Evolutionary conservation across 352 stramenopile species (phyloP), one percentile per base, ranked within the genome.

Genomic region (Blastocystis sp.): DNA sequence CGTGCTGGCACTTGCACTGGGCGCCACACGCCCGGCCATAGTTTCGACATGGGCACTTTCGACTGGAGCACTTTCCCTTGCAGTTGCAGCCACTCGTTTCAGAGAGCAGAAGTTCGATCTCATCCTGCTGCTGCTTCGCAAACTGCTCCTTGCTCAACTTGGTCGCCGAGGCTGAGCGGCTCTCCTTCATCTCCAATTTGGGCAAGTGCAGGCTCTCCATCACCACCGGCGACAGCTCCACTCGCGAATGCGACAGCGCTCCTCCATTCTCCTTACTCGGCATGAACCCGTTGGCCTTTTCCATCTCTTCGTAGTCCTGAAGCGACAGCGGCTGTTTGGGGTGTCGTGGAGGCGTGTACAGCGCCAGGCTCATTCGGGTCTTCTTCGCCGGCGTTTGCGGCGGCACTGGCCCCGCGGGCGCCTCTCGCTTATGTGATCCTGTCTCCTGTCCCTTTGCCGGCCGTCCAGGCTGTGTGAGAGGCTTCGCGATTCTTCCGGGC

Each of bases 1-100:
- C 52, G 11, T 59, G 23, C 19, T 52, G 38, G 38, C 71, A 81
- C 4, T 14, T 52, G 34, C 71, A 81, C 1, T 28, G 14, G 1
- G 71, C 11, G 52, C 43, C 62, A 66, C 71, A 81, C 52, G 19
- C 2, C 38, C 66, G 65, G 23, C 71, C 71, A 56, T 67, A 65
- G n/a, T 81, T 81, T 0, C 71, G 71, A 43, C 71, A 81, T 9
- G 71, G 71, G 66, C 71, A 81, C 52, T 81, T 81, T 14, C 71
- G 71, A 64, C 52, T 81, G 4, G 71, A 62, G 38, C 71, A 81
- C 59, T 81, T 81, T 66, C 71, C 71, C 38, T 81, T 81, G 28
- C 71, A 81, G 52, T 64, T 43, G 38, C 71, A 81, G 1, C 71
- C 45, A 40, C 66, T 38, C 3, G 64, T 48, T 41, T 81, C 71